Evolutionary conservation across 805 yeast species (phyloP), one percentile per base, ranked within the genome.

Genomic region (Yarrowia porcina): DNA sequence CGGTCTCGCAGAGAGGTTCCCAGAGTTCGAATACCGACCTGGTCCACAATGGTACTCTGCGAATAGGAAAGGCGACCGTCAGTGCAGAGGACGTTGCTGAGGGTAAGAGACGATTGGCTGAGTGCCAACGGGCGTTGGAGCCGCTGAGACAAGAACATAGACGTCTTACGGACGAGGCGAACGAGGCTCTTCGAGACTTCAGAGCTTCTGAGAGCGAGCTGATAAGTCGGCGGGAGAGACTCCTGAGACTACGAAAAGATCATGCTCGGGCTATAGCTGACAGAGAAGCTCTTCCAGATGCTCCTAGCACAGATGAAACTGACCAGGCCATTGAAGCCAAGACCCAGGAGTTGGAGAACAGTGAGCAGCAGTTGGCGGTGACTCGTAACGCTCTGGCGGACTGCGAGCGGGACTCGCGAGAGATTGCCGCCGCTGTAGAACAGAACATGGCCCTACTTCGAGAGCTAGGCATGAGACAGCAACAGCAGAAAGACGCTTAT

Each of bases 271-370:
- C 35, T 13, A 5, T 45, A 1, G 8, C 36, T 3, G 52, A 28
- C 10, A 52, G 13, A 25, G 44, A 52, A 1, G 7, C 44, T 13
- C 23, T 52, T 36, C 59, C 59, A 10, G 59, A 52, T n/a, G 59
- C 42, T 5, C 59, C 44, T 10, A 35, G 30, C 38, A 25, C 44
- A 11, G 59, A 52, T 18, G 59, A 52, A 17, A 52, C 59, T 17
- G 59, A 52, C 13, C 44, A 23, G 3, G 17, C 23, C 18, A 52
- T 52, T 32, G 44, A 36, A 18, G 4, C 4, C 25, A 35, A 25
- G 44, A 23, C 13, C n/a, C 30, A 30, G 42, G 59, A 52, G 33
- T 2, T 36, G 27, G 25, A 25, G 6, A 35, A 21, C 23, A 23
- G 32, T 15, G 13, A 36, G 25, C 12, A 13, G 20, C 59, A 52